Evolutionary conservation across 2,329 filamentous ascomycete species (phyloP).

Genomic region (Arthrobotrys sphaeroides): DNA sequence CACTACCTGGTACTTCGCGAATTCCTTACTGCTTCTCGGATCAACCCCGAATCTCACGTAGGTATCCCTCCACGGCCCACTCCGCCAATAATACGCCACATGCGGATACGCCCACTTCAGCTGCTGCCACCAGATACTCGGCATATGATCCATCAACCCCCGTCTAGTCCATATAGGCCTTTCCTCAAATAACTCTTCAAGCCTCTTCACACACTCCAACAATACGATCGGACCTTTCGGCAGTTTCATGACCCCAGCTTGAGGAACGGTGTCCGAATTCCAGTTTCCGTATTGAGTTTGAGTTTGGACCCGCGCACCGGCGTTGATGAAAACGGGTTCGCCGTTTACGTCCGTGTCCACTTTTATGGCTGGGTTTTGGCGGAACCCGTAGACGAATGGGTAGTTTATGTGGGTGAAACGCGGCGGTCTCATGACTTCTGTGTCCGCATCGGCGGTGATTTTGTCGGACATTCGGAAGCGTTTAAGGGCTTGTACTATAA

Average conservation of each 20-base stretch:
- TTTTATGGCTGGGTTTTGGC: constrained; percentile 82
- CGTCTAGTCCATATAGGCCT: constrained; percentile 89
- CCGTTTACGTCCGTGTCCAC: constrained; percentile 68
- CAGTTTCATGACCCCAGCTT: constrained; percentile 68
- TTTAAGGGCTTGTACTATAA: constrained; percentile 62
- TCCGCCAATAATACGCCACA: constrained; percentile 89
- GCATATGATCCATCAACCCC: constrained; percentile 77
- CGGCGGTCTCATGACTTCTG: constrained; percentile 81
- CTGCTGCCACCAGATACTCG: constrained; percentile 63
- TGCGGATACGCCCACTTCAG: constrained; percentile 82
- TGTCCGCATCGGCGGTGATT: constrained; percentile 69
- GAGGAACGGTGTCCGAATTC: constrained; percentile 71
- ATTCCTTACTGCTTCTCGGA: constrained; percentile 78
- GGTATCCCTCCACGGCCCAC: constrained; percentile 89
- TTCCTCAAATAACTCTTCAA: constrained; percentile 73
- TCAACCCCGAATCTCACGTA: constrained; percentile 87
- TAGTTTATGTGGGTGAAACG: constrained; percentile 78
- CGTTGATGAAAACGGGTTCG: constrained; percentile 70
- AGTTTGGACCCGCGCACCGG: constrained; percentile 68
- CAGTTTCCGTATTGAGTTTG: constrained; percentile 70
- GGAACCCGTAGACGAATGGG: constrained; percentile 75
- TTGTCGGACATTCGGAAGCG: constrained; percentile 74
- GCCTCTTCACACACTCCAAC: constrained; percentile 61
- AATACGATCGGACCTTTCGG: constrained; percentile 62
- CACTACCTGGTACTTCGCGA: constrained; percentile 85